A percentile compares a stretch with the other conserved stretches of the same genome.
Conservation (phyloP, 495 filamentous ascomycete species). For the Penicillium simplicissimum region DNA sequence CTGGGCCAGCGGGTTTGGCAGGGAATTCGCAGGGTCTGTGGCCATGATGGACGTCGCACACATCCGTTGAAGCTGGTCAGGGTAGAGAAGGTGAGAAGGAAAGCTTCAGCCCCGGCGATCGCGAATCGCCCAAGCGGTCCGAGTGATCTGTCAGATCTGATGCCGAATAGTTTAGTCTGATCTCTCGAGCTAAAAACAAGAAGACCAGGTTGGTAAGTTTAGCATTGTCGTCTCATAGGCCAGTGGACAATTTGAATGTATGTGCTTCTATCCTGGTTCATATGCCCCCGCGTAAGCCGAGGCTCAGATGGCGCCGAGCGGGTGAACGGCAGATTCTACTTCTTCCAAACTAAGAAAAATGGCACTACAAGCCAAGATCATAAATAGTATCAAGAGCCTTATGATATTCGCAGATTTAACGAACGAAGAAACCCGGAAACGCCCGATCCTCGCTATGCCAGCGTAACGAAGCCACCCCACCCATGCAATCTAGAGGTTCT, state of each 20-base stretch:
- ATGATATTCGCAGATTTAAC: not conserved
- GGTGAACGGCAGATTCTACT: not conserved
- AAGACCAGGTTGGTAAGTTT: not conserved
- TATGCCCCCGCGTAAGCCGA: not conserved
- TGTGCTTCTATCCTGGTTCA: not conserved
- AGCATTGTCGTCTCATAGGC: not conserved
- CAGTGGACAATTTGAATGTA: not conserved
- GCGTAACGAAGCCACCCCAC: conserved; percentile 10
- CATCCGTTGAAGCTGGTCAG: not conserved
- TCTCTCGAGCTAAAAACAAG: not conserved
- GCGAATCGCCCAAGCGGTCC: not conserved
- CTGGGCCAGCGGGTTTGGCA: conserved; percentile 15
- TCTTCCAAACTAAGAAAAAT: not conserved
- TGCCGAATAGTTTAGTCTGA: not conserved
- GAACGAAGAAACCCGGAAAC: conserved; percentile 15
- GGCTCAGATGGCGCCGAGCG: not conserved
- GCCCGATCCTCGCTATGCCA: conserved; percentile 36
- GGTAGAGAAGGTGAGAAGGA: not conserved
- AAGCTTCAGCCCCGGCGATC: not conserved
- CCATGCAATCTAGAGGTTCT: conserved; percentile 18
- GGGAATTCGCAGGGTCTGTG: conserved; percentile 2
- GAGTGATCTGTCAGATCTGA: not conserved
- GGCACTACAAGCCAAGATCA: not conserved
- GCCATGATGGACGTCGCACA: conserved; percentile 12
- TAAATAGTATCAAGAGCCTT: not conserved